These are phyloP conservation scores for Moricandia moricandioides DNA, from an alignment of 345 rosid genomes.

Conservation along the genomic window DNA sequence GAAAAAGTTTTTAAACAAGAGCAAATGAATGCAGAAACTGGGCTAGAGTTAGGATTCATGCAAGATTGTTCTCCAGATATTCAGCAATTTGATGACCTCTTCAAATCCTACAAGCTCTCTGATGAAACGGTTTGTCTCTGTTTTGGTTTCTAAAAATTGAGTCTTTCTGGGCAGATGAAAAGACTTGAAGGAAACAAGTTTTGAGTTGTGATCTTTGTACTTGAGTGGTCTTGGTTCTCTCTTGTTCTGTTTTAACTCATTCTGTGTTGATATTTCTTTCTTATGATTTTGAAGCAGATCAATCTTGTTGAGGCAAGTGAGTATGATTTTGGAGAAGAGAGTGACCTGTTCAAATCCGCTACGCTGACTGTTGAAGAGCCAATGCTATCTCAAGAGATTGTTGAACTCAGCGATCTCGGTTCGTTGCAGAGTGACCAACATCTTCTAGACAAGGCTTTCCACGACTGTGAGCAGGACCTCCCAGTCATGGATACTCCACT, in stretches of 20 bases:
- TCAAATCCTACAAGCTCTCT: conserved; percentile 52
- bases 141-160: conserved; percentile 15
- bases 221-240: background rate
- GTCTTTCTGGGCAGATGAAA: conserved; percentile 22
- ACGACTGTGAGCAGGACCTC: conserved; percentile 73
- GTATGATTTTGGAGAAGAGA: conserved; percentile 74
- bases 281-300: conserved; percentile 35
- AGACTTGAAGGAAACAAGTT: background rate
- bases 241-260: background rate
- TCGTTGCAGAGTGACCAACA: conserved; percentile 68
- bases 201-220: background rate
- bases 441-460: conserved; percentile 67
- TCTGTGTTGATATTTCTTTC: conserved; percentile 14
- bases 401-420: conserved; percentile 49
- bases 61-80: conserved; percentile 57
- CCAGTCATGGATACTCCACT: conserved; percentile 49
- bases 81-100: conserved; percentile 70
- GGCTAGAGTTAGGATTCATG: conserved; percentile 55
- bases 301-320: conserved; percentile 48
- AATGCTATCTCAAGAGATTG: conserved; percentile 49
- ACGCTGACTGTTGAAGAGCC: conserved; percentile 72
- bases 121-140: conserved; percentile 49
- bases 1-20: background rate
- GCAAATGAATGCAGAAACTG: conserved; percentile 76
- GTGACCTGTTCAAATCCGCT: conserved; percentile 85